Evolutionary conservation across 306 rosid genomes (phyloP).

Genomic region (Erythrophleum fordii): DNA sequence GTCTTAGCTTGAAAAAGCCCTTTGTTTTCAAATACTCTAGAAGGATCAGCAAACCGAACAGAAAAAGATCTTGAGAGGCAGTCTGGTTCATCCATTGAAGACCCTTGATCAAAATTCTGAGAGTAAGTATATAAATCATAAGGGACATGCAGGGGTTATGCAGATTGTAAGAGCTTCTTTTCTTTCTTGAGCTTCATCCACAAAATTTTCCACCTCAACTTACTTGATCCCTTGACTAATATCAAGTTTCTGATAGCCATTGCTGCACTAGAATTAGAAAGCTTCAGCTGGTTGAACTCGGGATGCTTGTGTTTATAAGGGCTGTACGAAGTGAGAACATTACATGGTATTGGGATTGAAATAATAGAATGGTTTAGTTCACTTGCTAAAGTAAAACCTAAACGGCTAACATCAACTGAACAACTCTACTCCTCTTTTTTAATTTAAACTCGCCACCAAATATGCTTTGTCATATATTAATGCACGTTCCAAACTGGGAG

Average conservation of each 20-base stretch:
- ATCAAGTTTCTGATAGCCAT: slow-evolving; percentile 35
- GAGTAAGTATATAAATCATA: slow-evolving; percentile 59
- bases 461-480: no score
- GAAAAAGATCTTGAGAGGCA: slow-evolving; percentile 54
- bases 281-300: slow-evolving; percentile 1
- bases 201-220: slow-evolving; percentile 38
- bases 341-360: not conserved
- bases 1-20: slow-evolving; percentile 27
- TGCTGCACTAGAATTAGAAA: slow-evolving; percentile 16
- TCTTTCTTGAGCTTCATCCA: slow-evolving; percentile 47
- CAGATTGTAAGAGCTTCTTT: slow-evolving; percentile 36
- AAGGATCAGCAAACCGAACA: slow-evolving; percentile 46
- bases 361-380: not conserved
- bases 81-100: slow-evolving; percentile 41
- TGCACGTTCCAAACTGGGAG: no score
- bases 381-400: slow-evolving; percentile 29
- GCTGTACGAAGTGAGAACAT: not conserved
- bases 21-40: slow-evolving; percentile 38
- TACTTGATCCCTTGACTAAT: slow-evolving; percentile 29
- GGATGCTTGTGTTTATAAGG: not conserved
- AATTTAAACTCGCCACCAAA: not conserved
- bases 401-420: slow-evolving; percentile 5
- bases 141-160: slow-evolving; percentile 35
- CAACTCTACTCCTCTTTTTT: not conserved
- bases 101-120: slow-evolving; percentile 59